Evolutionary conservation across 1,284 basidiomycete species (phyloP), one percentile per base, ranked within the genome.

Genomic region (Cutaneotrichosporon curvatum): DNA sequence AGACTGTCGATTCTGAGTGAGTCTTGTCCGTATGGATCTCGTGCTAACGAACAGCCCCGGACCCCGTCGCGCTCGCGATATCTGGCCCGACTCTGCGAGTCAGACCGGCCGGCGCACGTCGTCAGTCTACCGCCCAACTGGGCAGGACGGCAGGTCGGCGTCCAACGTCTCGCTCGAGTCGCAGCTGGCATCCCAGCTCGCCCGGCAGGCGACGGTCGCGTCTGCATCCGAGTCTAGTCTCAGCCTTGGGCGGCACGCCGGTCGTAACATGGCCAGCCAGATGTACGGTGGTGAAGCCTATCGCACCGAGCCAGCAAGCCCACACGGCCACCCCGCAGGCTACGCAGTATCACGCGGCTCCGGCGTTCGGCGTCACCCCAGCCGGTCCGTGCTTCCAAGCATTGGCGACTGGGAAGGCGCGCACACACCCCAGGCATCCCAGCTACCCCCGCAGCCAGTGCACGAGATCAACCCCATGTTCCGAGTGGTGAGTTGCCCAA

Each of bases 81-180:
- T 60, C 30, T 59, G 57, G 48, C 47, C 43, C 23, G 56, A 61
- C 34, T 18, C 28, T 9, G n/a, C n/a, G 12, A 10, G 19, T 11
- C 43, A 45, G 25, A 42, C 40, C 15, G 30, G 37, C 49, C 59
- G 46, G 36, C 58, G 45, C 30, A 51, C 48, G 37, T 48, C 57
- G 21, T 50, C 50, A 33, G 80, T 83, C 23, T n/a, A 10, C 32
- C 32, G 16, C 16, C 7, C 32, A 8, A 14, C 14, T 15, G n/a
- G 35, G 15, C 35, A 10, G 8, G 84, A 84, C 23, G 74, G 79
- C 21, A 86, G 83, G 22, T 81, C 80, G 35, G 80, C 83, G 18
- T 86, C 85, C 15, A 88, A 86, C 9, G 82, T 84, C 51, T 87
- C 85, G 23, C 68, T 85, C 48, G 86, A 88, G 60, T 81, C 84